Evolutionary conservation across 176 grass and related monocot genomes (phyloP).

Genomic region (Oropetium thomaeum): DNA sequence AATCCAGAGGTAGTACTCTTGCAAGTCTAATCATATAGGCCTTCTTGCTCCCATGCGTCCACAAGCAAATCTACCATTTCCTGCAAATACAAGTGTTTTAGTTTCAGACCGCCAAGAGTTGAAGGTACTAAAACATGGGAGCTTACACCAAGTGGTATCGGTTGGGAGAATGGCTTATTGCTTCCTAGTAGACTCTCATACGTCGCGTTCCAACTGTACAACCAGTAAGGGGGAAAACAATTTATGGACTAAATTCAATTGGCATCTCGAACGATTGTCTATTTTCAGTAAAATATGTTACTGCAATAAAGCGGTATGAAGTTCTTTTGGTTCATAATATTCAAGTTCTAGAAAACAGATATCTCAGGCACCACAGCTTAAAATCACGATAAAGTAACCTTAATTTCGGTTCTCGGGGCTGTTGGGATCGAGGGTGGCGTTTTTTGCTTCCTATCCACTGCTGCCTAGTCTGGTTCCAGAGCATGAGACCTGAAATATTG

Average conservation of each 20-base stretch:
- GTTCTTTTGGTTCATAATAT: background rate
- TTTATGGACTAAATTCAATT: constrained; percentile 5
- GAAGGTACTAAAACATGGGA: background rate
- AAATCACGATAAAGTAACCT: constrained; percentile 43
- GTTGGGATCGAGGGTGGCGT: constrained; percentile 33
- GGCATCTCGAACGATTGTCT: background rate
- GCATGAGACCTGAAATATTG: constrained; percentile 52
- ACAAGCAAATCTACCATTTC: constrained; percentile 98
- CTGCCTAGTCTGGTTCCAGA: constrained; percentile 87
- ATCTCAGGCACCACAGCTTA: background rate
- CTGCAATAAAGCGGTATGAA: background rate
- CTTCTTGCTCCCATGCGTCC: constrained; percentile 90
- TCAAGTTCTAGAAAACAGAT: background rate
- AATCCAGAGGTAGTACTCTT: too few species aligned
- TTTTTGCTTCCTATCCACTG: constrained; percentile 79
- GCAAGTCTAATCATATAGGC: constrained; percentile 65
- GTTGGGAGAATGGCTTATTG: constrained; percentile 82
- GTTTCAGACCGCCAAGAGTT: background rate
- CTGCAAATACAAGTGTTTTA: constrained; percentile 51
- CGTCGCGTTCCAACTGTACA: constrained; percentile 74
- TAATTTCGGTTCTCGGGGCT: constrained; percentile 65
- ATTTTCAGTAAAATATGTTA: background rate
- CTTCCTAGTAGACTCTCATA: constrained; percentile 81
- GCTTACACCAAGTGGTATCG: constrained; percentile 83
- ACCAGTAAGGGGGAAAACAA: constrained; percentile 14